Evolutionary conservation across 179 eudicot genomes (phyloP), one percentile per base, ranked within the genome.

Genomic region (Actinidia polygama): DNA sequence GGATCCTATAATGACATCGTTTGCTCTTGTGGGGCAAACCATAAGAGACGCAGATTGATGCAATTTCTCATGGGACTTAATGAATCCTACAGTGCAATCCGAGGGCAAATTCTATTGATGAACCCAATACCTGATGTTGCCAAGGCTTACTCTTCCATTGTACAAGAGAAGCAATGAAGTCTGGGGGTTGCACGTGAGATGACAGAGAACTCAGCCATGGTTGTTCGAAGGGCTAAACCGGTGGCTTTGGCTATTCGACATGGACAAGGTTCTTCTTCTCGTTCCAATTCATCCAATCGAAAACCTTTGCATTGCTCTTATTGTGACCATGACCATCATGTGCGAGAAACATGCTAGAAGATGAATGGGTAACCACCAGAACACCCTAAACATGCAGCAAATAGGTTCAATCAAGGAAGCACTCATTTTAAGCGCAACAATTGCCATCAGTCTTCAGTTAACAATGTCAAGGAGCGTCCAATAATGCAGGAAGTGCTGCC

Each of bases 51-150:
- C 36, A 2, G 2, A n/a, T n/a, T 30, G 36, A 30, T 30, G 36
- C 36, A 30, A 30, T 76, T 83, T 23, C 80, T 83, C 11, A 83
- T 83, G 76, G 85, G 81, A 40, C 19, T 83, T 3, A 77, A 83
- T 83, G 85, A 77, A 1, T 64, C 76, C 7, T 83, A 67, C 54
- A 30, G 47, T 19, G 58, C 59, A 26, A 55, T 77, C 7, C 75
- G 68, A 3, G 58, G 85, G 3, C 67, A 78, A 44, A 76, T 83
- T 18, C 69, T 83, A 7, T 2, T 72, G 40, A 83, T 77, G 81
- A 77, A 67, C 11, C 57, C 36, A 2, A 0, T 30, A 30, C 36
- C 36, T 30, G 36, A 30, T 30, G 36, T 30, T 30, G 36, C 36
- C 73, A 15, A 1, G 78, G 77, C 75, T 16, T 83, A n/a, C 14